A percentile compares a stretch with the other conserved stretches of the same genome.
phyloP scores from a whole-genome alignment of 305 asterid genomes.

The Caryopteris hybrid region DNA sequence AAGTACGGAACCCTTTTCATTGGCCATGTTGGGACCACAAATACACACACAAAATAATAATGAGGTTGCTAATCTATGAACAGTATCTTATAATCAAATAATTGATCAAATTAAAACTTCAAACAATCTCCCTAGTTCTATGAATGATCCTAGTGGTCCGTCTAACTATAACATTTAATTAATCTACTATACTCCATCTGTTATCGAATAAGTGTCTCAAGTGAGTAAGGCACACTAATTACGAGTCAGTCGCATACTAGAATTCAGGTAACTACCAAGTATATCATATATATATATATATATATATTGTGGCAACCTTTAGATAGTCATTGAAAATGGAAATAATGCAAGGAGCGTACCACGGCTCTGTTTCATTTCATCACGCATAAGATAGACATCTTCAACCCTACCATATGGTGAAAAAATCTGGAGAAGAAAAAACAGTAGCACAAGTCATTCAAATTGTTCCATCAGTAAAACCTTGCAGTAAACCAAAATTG shows the following conservation, averaged over 20 bases:
- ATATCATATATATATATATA: not conserved
- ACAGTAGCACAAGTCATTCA: constrained; percentile 15
- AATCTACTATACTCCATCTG: too few relatives aligned
- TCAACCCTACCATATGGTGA: constrained; percentile 85
- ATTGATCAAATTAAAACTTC: too few relatives aligned
- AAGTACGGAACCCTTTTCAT: too few relatives aligned
- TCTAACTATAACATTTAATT: too few relatives aligned
- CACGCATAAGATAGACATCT: constrained; percentile 99
- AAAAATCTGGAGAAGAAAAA: constrained; percentile 60
- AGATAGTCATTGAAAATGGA: not conserved
- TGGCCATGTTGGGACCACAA: too few relatives aligned
- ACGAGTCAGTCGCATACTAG: not conserved
- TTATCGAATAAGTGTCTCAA: too few relatives aligned
- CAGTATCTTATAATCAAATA: too few relatives aligned
- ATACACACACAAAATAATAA: too few relatives aligned
- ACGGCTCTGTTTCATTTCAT: constrained; percentile 96
- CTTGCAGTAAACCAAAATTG: not conserved
- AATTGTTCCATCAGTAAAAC: constrained; percentile 6
- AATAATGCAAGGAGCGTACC: constrained; percentile 46
- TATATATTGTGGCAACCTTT: constrained; percentile 1
- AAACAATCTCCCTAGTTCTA: not conserved
- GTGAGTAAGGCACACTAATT: not conserved
- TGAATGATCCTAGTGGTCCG: too few relatives aligned
- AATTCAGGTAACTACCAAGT: not conserved
- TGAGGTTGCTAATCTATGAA: too few relatives aligned